Evolutionary conservation across 2,329 filamentous ascomycete genomes (phyloP), one percentile per base, ranked within the genome.

Genomic region (Laburnicola sp.): DNA sequence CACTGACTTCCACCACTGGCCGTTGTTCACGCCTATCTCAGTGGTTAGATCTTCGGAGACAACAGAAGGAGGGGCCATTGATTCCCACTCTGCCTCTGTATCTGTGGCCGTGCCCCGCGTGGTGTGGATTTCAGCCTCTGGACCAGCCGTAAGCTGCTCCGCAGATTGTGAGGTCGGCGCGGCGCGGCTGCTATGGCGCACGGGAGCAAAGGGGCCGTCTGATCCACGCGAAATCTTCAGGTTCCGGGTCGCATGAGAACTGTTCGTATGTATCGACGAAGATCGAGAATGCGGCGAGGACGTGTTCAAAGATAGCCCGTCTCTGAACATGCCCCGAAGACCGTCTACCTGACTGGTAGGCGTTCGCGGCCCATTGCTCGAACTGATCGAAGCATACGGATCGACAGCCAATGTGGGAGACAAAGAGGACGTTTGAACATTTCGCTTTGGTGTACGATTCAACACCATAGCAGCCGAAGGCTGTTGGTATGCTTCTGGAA

Each of bases 1-100:
- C 2, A 63, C 46, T 42, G 56, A 52, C 35, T 60, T 64, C 58
- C 62, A 67, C 64, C 64, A 69, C 36, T 54, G 38, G 10, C 45
- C 38, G 45, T 51, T 30, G 32, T 48, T 34, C 6, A 39, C 25
- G 54, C 65, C 65, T 62, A 56, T 31, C 28, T 62, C 59, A 5
- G 59, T 54, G 31, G 57, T 62, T 45, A 60, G 54, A 54, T 58
- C 57, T 27, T 62, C 55, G 43, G 58, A 58, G 3, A 53, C 28
- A 7, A 61, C 31, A 21, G 63, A 62, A 9, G 56, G 49, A 25
- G 59, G 51, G 30, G 57, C 44, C 30, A 51, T 35, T 25, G 47
- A 38, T 7, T 45, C 61, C 58, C 59, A 64, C 57, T 62, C 62
- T 54, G 46, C 40, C 7, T 26, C 53, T 23, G 46, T 37, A 5